These are phyloP conservation scores for Holtermanniella nyarrowii DNA, from an alignment of 768 basidiomycete genomes.

Conservation along the genomic window DNA sequence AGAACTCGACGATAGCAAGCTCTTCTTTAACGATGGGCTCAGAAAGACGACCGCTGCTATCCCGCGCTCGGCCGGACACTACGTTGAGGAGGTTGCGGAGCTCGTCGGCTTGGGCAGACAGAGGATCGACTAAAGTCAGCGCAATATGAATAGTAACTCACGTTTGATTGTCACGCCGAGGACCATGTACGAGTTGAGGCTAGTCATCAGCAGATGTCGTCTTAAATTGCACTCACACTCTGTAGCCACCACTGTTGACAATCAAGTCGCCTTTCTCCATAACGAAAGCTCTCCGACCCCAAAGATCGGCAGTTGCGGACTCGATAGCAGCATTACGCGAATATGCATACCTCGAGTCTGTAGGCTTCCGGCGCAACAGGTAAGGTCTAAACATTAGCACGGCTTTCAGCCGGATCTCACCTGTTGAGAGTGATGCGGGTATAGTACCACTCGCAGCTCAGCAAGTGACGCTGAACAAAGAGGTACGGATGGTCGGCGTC, in stretches of 20 bases:
- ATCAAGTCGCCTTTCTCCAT: slow-evolving; percentile 41
- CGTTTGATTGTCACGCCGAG: slow-evolving; percentile 40
- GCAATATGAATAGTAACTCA: slow-evolving; percentile 7
- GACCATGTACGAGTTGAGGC: slow-evolving; percentile 41
- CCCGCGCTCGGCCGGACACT: slow-evolving; percentile 39
- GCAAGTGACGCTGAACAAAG: slow-evolving; percentile 40
- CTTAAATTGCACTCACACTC: slow-evolving; percentile 26
- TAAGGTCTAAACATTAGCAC: slow-evolving; percentile 31
- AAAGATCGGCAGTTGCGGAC: slow-evolving; percentile 41
- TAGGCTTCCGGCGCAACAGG: slow-evolving; percentile 35
- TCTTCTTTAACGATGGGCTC: slow-evolving; percentile 42
- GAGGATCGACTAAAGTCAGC: slow-evolving; percentile 29
- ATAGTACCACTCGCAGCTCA: slow-evolving; percentile 42
- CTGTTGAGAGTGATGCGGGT: slow-evolving; percentile 40
- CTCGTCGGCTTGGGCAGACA: slow-evolving; percentile 39
- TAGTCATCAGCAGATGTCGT: slow-evolving; percentile 1
- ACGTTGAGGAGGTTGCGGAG: slow-evolving; percentile 36
- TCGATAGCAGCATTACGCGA: slow-evolving; percentile 41
- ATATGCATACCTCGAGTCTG: slow-evolving; percentile 36
- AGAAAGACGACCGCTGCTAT: slow-evolving; percentile 35
- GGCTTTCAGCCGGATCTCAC: not conserved
- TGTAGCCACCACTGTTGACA: slow-evolving; percentile 39
- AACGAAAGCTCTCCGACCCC: slow-evolving; percentile 38
- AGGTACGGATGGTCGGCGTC: slow-evolving; percentile 39
- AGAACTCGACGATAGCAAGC: slow-evolving; percentile 42